Evolutionary conservation across 352 stramenopile species (phyloP), one percentile per base, ranked within the genome.

Genomic region (Globisporangium echinulatum): DNA sequence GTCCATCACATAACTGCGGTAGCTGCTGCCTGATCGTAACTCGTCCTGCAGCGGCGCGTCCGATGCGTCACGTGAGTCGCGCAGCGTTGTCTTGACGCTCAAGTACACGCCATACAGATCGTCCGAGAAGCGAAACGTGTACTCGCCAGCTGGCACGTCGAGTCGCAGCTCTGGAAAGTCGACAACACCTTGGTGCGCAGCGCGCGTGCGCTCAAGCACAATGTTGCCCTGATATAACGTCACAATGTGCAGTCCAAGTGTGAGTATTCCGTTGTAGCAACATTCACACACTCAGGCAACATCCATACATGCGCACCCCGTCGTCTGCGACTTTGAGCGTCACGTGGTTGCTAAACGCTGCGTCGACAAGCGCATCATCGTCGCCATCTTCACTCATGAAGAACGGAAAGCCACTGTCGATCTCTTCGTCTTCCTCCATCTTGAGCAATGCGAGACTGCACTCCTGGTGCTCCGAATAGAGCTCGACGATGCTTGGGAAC

Each of bases 351-450:
- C 77, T 88, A 62, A 85, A 89, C 14, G 74, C 68, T 7, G 63
- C 63, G 11, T 85, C 72, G 19, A 92, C 71, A 9, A 90, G 67
- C 0, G 49, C 61, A 52, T 92, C 83, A 47, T 92, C 83, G 39
- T 88, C 79, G 40, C 79, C 83, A 7, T 73, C 66, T 42, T 87
- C 74, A 33, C 69, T 77, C 69, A 88, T 87, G 59, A 92, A 90
- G 60, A 85, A 87, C 7, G 80, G 78, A 58, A 88, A 80, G 1
- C 70, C 72, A 14, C 61, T 64, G 44, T 75, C 67, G 2, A 71
- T 61, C 33, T 88, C 83, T 63, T 92, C 83, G 58, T 92, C 83
- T 62, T 92, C 83, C 50, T 92, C 83, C 59, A 90, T 73, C 58
- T 89, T 88, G 8, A 92, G 63, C 15, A 92, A 53, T 10, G 75